These are phyloP conservation scores for Schwanniomyces vanrijiae DNA, from an alignment of 805 yeast species.

Conservation along the genomic window DNA sequence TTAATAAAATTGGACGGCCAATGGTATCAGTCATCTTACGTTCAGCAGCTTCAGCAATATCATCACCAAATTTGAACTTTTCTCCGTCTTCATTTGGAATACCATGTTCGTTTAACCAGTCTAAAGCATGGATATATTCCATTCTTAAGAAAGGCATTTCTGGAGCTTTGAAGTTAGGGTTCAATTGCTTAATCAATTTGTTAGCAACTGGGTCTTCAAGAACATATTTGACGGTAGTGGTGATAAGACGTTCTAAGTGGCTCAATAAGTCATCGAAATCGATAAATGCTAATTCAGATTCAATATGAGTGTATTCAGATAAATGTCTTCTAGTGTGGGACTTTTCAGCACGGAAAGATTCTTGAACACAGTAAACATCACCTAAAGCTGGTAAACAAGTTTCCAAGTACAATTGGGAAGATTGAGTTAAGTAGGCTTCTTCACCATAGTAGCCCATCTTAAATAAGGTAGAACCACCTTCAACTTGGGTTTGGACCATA, in stretches of 20 bases:
- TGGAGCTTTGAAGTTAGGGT: conserved; percentile 89
- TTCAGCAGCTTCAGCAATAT: conserved; percentile 99
- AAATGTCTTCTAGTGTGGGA: conserved; percentile 98
- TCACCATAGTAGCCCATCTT: conserved; percentile 93
- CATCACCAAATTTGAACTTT: conserved; percentile 94
- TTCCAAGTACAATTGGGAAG: conserved; percentile 95
- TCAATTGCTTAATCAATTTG: conserved; percentile 82
- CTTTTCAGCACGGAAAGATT: conserved; percentile 98
- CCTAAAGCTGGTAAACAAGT: conserved; percentile 95
- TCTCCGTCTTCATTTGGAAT: conserved; percentile 94
- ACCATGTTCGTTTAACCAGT: conserved; percentile 95
- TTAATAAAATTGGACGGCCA: conserved; percentile 89
- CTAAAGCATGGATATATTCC: conserved; percentile 87
- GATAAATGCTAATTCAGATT: conserved; percentile 88
- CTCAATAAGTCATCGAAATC: conserved; percentile 80
- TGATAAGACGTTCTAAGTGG: conserved; percentile 81
- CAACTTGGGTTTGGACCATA: conserved; percentile 99
- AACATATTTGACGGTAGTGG: conserved; percentile 68
- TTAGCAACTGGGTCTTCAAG: conserved; percentile 91
- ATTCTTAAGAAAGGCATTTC: conserved; percentile 84
- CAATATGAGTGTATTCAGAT: conserved; percentile 95
- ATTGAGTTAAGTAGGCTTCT: conserved; percentile 94
- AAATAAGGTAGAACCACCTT: conserved; percentile 97
- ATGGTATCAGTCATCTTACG: conserved; percentile 96
- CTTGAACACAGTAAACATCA: conserved; percentile 96